Base-by-base conservation (phyloP, 805 yeast species). In the Ogataea paradorogensis region DNA sequence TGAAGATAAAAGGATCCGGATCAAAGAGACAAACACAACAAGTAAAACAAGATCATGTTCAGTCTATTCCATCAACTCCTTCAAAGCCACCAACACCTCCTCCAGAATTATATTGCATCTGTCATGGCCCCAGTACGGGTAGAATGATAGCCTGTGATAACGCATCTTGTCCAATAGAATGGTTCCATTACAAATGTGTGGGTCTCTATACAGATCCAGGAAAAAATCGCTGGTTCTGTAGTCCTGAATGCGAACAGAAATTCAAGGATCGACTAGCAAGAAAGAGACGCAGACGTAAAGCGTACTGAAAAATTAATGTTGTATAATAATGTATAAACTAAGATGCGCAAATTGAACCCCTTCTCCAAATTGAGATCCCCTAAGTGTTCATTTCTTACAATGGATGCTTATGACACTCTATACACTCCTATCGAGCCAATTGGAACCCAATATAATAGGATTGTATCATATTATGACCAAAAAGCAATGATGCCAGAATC, bases 131-230 rank as follows among this genome's bases (percentile, higher is more conserved):
- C 1, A 70, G 78, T 1, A 71, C 67, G 52, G 99, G 99, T 16
- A 87, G 82, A 53, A 91, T 91, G 99, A 87, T 91, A 50, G 97
- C 93, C 0, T 91, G 99, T 65, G 99, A 91, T 59, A 85, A 88
- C 47, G 84, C 83, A 16, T 80, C 83, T 52, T 93, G 99, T 68
- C 78, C 80, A 56, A 80, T 72, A 49, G 96, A 88, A 59, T 91
- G 98, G 98, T 91, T 91, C 66, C 99, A 93, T 63, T 91, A 90
- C 72, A 83, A 81, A 40, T 93, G 99, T 69, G 96, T 91, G 29
- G 95, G 95, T 1, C 68, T 91, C 44, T 81, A 80, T 14, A 82
- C 80, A 36, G 96, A 95, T 4, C 98, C 98, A 2, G 95, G 93
- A 14, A 80, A 82, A 40, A 30, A 37, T 7, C 42, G 45, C 21